Evolutionary conservation across 2,329 filamentous ascomycete species (phyloP).

Genomic region (Ascocoryne sarcoides): DNA sequence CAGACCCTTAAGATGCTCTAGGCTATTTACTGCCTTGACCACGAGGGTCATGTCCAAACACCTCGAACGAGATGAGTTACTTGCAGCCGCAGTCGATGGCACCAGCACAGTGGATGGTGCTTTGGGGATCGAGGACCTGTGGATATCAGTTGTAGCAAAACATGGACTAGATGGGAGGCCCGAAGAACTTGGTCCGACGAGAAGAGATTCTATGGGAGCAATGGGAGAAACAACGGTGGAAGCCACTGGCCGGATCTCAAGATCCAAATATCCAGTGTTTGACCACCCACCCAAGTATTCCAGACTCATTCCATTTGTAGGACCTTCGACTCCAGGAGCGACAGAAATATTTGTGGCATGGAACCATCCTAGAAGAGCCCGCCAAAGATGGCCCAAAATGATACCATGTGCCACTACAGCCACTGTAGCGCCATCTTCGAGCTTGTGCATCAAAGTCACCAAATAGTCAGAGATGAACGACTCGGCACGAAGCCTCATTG

Average conservation of each 20-base stretch:
- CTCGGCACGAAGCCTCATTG: constrained; percentile 56
- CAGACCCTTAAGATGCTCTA: constrained; percentile 62
- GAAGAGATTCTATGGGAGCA: too few species aligned
- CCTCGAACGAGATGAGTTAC: background rate
- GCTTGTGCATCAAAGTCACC: constrained; percentile 38
- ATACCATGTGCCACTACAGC: constrained; percentile 78
- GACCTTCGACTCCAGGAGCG: constrained; percentile 33
- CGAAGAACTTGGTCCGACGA: background rate
- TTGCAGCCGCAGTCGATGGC: background rate
- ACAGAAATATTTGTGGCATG: constrained; percentile 28
- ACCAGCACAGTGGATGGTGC: background rate
- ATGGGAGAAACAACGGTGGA: background rate
- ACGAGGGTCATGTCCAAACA: constrained; percentile 36
- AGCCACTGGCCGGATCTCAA: constrained; percentile 14
- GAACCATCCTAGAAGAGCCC: constrained; percentile 49
- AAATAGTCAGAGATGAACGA: constrained; percentile 59
- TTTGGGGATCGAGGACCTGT: constrained; percentile 3
- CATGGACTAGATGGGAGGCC: background rate
- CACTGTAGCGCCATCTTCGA: constrained; percentile 34
- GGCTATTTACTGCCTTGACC: constrained; percentile 58
- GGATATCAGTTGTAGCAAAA: background rate
- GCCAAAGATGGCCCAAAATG: constrained; percentile 62
- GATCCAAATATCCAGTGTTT: constrained; percentile 50
- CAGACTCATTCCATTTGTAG: constrained; percentile 31
- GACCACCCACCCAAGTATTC: constrained; percentile 52